Conservation (phyloP, 345 rosid species). For the Lepidium sativum region DNA sequence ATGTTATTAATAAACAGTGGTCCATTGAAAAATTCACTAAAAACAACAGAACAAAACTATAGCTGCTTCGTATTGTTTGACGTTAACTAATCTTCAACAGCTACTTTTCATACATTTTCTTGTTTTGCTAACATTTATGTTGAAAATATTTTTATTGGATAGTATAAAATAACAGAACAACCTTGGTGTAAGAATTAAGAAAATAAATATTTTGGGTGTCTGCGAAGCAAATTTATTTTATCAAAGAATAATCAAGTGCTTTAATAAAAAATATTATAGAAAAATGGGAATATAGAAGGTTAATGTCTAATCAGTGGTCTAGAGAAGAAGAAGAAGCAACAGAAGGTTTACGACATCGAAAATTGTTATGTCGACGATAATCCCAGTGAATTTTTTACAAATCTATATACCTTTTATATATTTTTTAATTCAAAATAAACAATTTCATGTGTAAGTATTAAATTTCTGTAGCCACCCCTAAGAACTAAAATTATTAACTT, state of each 20-base stretch:
- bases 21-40: conserved; percentile 1
- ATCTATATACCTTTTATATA: neutral
- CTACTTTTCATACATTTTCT: neutral
- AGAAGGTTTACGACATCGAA: conserved; percentile 27
- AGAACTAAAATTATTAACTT: neutral
- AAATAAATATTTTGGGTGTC: neutral
- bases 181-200: neutral
- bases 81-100: neutral
- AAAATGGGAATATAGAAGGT: conserved; percentile 15
- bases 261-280: neutral
- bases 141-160: neutral
- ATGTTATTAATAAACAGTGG: neutral
- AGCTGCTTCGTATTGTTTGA: neutral
- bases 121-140: neutral
- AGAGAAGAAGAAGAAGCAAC: conserved; percentile 25
- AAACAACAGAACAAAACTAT: neutral
- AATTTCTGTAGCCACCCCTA: neutral
- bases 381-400: conserved; percentile 17
- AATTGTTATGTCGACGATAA: conserved; percentile 13
- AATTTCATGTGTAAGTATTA: no score
- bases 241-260: conserved; percentile 8
- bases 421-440: neutral
- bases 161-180: neutral
- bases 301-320: conserved; percentile 12
- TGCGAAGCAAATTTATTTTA: neutral